phyloP scores from a whole-genome alignment of 1,284 basidiomycete genomes.

The Paramarasmius palmivorus region DNA sequence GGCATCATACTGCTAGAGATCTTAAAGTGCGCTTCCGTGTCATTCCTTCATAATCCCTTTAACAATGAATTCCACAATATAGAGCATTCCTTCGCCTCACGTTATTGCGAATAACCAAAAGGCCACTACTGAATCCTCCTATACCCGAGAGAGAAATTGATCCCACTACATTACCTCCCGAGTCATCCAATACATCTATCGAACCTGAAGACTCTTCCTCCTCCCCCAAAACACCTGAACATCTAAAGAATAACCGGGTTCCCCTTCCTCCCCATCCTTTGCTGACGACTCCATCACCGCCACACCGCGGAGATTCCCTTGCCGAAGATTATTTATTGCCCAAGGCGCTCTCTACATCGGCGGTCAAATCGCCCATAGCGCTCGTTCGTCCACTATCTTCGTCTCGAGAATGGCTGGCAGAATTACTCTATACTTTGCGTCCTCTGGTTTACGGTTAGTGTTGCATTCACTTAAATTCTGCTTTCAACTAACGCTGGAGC shows the following conservation, averaged over 20 bases:
- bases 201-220: conserved; percentile 59
- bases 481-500: conserved; percentile 14
- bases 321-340: conserved; percentile 77
- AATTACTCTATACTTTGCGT: conserved; percentile 64
- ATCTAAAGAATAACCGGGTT: conserved; percentile 75
- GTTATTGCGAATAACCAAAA: conserved; percentile 69
- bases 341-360: conserved; percentile 72
- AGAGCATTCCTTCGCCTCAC: conserved; percentile 75
- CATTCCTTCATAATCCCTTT: background rate
- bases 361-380: conserved; percentile 66
- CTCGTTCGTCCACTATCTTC: conserved; percentile 60
- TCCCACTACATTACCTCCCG: conserved; percentile 59
- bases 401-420: conserved; percentile 72
- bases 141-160: conserved; percentile 88
- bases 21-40: conserved; percentile 67
- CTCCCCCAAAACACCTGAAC: conserved; percentile 63
- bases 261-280: conserved; percentile 62
- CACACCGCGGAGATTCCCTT: conserved; percentile 49
- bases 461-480: conserved; percentile 2
- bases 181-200: conserved; percentile 53
- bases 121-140: conserved; percentile 73
- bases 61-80: conserved; percentile 12
- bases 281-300: conserved; percentile 51
- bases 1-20: conserved; percentile 73
- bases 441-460: conserved; percentile 73